Percentiles rank a stretch among this genome's conserved stretches.
These are phyloP conservation scores for Lasiodiplodia gonubiensis DNA, from an alignment of 2,329 filamentous ascomycete species.

Conservation along the genomic window DNA sequence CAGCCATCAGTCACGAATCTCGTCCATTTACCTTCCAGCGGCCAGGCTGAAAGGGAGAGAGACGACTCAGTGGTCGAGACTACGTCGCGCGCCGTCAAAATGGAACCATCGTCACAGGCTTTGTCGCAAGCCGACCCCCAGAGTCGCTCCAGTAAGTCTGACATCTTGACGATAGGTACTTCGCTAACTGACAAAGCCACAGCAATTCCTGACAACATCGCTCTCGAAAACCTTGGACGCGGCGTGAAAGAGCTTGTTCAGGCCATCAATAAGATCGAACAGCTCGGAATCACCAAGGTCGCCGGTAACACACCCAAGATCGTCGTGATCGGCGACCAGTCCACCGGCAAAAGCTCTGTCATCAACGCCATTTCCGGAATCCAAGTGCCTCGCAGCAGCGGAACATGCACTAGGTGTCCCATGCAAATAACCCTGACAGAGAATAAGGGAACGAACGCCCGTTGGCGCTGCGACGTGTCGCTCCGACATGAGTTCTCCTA, in stretches of 20 bases:
- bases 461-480: constrained; percentile 72
- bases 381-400: constrained; percentile 71
- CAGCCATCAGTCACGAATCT: neutral
- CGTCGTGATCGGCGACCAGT: constrained; percentile 84
- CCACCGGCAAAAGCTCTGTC: constrained; percentile 76
- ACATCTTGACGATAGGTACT: too few relatives aligned
- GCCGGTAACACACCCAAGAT: constrained; percentile 74
- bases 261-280: constrained; percentile 67
- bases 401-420: constrained; percentile 80
- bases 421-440: constrained; percentile 76
- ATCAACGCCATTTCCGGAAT: constrained; percentile 63
- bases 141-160: constrained; percentile 12
- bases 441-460: constrained; percentile 49
- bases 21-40: constrained; percentile 9
- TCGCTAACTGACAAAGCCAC: constrained; percentile 5
- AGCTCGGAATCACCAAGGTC: constrained; percentile 73
- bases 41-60: neutral
- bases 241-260: constrained; percentile 67
- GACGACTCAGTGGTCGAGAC: neutral
- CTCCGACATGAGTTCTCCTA: constrained; percentile 70
- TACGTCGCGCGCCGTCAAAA: neutral
- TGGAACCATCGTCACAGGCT: neutral
- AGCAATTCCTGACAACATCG: neutral
- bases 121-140: neutral
- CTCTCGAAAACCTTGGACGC: constrained; percentile 6